Conservation (phyloP, 345 rosid species). For the Conringia planisiliqua region DNA sequence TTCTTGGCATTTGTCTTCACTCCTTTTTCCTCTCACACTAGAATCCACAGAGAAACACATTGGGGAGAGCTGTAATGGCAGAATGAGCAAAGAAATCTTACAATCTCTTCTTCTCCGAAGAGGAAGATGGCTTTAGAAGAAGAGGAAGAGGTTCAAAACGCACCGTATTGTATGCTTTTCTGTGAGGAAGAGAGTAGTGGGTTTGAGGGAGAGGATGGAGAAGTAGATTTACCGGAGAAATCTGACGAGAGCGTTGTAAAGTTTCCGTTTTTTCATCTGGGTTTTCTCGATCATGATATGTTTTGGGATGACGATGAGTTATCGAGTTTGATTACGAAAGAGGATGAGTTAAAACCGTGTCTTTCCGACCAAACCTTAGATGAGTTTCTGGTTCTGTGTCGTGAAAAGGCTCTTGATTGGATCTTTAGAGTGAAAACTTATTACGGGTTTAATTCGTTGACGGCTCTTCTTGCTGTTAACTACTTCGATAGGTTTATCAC, state of each 20-base stretch:
- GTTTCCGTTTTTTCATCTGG: constrained; percentile 35
- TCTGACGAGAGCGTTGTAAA: constrained; percentile 12
- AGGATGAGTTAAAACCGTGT: constrained; percentile 45
- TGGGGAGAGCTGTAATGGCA: constrained; percentile 35
- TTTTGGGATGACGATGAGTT: constrained; percentile 69
- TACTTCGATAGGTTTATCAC: constrained; percentile 82
- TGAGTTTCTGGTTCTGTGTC: constrained; percentile 33
- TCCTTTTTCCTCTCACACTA: constrained; percentile 10
- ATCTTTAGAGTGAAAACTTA: constrained; percentile 57
- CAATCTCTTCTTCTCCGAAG: constrained; percentile 42
- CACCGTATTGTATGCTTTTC: constrained; percentile 43
- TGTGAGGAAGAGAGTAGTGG: constrained; percentile 61
- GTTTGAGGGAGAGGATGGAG: constrained; percentile 30
- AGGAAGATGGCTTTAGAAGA: constrained; percentile 63
- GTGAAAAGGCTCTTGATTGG: constrained; percentile 76
- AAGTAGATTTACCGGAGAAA: constrained; percentile 22
- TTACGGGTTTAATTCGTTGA: constrained; percentile 67
- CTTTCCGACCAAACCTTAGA: constrained; percentile 26
- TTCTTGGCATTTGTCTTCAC: constrained; percentile 31
- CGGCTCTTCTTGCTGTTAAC: constrained; percentile 73
- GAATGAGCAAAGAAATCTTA: constrained; percentile 48
- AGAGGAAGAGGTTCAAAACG: constrained; percentile 30
- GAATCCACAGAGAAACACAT: constrained; percentile 4
- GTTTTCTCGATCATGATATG: constrained; percentile 48
- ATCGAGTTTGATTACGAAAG: constrained; percentile 47